Evolutionary conservation across 2,329 filamentous ascomycete genomes (phyloP).

Genomic region (Fusarium redolens): DNA sequence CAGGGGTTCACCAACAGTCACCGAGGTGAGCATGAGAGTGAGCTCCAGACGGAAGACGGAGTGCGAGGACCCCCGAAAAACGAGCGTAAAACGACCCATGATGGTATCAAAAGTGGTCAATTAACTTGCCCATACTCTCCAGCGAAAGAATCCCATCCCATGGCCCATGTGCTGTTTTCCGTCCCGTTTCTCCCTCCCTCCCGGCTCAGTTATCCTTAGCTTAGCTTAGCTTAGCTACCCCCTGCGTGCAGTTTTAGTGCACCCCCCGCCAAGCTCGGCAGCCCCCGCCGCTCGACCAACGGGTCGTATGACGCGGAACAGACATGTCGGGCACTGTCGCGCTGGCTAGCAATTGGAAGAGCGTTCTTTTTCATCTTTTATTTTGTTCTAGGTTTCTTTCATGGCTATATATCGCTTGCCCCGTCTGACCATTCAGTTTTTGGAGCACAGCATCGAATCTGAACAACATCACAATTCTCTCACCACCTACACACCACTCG

Average conservation of each 20-base stretch:
- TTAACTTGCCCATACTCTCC: constrained; percentile 39
- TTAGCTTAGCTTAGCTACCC: background rate
- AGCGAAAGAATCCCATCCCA: constrained; percentile 39
- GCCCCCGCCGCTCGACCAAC: constrained; percentile 43
- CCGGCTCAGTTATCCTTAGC: background rate
- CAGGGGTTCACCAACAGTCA: background rate
- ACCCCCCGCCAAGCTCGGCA: constrained; percentile 41
- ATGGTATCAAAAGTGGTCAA: constrained; percentile 17
- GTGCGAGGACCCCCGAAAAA: constrained; percentile 21
- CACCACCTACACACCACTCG: constrained; percentile 29
- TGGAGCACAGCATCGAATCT: constrained; percentile 31
- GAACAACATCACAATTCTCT: constrained; percentile 44
- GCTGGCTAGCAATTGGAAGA: constrained; percentile 6
- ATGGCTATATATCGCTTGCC: constrained; percentile 46
- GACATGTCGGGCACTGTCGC: constrained; percentile 44
- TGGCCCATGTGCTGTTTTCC: background rate
- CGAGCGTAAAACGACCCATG: constrained; percentile 34
- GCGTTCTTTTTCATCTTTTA: background rate
- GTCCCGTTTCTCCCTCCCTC: background rate
- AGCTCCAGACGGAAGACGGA: constrained; percentile 12
- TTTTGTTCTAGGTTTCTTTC: background rate
- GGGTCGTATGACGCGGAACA: constrained; percentile 46
- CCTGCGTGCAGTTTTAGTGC: background rate
- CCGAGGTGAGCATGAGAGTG: background rate
- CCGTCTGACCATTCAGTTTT: constrained; percentile 44